Evolutionary conservation across 225 moss, liverwort and hornwort genomes (phyloP).

Genomic region (Anthoceros angustus): DNA sequence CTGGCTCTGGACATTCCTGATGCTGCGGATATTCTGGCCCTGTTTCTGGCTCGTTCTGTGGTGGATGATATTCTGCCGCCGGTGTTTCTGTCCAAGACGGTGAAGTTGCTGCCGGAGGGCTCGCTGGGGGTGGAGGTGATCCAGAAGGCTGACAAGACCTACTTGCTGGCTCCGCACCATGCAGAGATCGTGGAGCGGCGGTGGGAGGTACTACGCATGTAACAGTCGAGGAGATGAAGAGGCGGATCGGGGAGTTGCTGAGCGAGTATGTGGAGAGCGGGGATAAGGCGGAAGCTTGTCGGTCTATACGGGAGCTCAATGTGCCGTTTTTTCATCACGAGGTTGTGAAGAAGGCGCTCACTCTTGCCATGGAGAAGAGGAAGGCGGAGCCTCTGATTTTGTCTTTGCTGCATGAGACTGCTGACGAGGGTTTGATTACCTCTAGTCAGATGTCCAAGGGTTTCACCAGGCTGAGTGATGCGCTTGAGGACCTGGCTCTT

Average conservation of each 20-base stretch:
- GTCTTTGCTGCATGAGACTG: conserved; percentile 58
- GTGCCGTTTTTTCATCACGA: conserved; percentile 96
- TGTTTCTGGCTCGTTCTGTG: conserved; percentile 86
- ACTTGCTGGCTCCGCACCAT: conserved; percentile 80
- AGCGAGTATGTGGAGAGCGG: conserved; percentile 89
- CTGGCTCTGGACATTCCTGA: conserved; percentile 81
- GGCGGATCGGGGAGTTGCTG: conserved; percentile 58
- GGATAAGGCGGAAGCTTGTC: conserved; percentile 75
- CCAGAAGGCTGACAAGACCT: conserved; percentile 83
- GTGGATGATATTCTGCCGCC: conserved; percentile 94
- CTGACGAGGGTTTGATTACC: conserved; percentile 87
- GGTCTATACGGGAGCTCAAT: conserved; percentile 85
- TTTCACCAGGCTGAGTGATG: conserved; percentile 67
- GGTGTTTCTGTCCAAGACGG: conserved; percentile 62
- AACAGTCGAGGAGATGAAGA: conserved; percentile 84
- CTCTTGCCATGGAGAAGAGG: conserved; percentile 80
- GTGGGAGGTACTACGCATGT: conserved; percentile 92
- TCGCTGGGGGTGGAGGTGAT: conserved; percentile 67
- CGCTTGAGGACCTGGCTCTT: conserved; percentile 72
- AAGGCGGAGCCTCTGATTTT: conserved; percentile 54
- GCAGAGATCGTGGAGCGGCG: conserved; percentile 90
- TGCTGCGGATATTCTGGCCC: conserved; percentile 71
- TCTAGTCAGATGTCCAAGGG: conserved; percentile 98
- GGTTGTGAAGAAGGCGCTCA: conserved; percentile 89
- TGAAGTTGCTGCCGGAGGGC: conserved; percentile 59